phyloP scores from a whole-genome alignment of 257 asterid species.

The Nyctanthes arbortristis region DNA sequence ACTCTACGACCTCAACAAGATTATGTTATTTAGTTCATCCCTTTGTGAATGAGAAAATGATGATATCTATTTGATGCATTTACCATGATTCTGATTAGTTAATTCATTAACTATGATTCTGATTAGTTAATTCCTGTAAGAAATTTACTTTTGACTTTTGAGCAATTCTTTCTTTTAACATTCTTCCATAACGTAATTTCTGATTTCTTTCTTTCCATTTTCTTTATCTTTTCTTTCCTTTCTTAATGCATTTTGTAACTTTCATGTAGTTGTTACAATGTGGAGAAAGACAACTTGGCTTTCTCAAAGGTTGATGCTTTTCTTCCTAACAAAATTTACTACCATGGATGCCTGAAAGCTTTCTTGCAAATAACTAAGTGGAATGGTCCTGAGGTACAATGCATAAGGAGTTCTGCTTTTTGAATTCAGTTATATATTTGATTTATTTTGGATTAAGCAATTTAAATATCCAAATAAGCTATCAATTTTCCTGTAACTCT shows the following conservation, averaged over 20 bases:
- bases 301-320: slow-evolving; percentile 84
- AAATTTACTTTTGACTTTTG: slow-evolving; percentile 6
- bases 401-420: slow-evolving; percentile 16
- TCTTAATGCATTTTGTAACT: slow-evolving; percentile 24
- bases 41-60: slow-evolving; percentile 7
- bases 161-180: slow-evolving; percentile 10
- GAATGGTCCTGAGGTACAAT: slow-evolving; percentile 93
- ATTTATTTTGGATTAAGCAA: slow-evolving; percentile 15
- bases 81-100: not conserved
- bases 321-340: slow-evolving; percentile 78
- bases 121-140: not conserved
- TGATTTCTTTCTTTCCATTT: slow-evolving; percentile 12
- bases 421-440: slow-evolving; percentile 8
- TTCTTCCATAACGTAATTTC: not conserved
- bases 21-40: slow-evolving; percentile 13
- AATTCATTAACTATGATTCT: not conserved
- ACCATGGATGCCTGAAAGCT: slow-evolving; percentile 90
- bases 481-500: not conserved
- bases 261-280: slow-evolving; percentile 73
- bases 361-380: slow-evolving; percentile 94
- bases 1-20: not conserved
- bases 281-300: slow-evolving; percentile 84
- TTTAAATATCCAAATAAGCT: not conserved
- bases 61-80: not conserved
- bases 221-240: not conserved